Evolutionary conservation across 306 rosid genomes (phyloP).

Genomic region (Prunus fruticosa): DNA sequence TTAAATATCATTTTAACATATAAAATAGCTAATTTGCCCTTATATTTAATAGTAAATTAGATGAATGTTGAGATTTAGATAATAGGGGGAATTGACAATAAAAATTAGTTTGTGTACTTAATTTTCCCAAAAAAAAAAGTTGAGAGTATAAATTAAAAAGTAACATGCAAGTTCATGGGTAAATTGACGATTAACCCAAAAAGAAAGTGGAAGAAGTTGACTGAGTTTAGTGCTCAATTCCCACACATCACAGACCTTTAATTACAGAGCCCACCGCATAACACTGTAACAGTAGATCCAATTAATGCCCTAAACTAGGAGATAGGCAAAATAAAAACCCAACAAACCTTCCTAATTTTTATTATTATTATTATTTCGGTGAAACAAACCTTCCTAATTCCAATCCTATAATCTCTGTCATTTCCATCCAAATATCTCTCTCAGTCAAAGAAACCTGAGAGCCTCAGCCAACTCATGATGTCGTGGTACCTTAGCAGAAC

Average conservation of each 20-base stretch:
- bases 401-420: not conserved
- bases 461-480: not conserved
- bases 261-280: not conserved
- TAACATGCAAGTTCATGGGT: too few relatives aligned
- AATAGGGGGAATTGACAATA: too few relatives aligned
- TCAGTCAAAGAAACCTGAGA: not conserved
- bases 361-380: too few relatives aligned
- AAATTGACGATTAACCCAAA: too few relatives aligned
- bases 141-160: too few relatives aligned
- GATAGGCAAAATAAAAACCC: not conserved
- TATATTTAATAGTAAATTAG: too few relatives aligned
- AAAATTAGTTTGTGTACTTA: too few relatives aligned
- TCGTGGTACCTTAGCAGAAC: conserved; percentile 10
- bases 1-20: too few relatives aligned
- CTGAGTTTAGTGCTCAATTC: not conserved
- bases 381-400: not conserved
- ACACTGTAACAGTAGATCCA: not conserved
- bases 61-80: too few relatives aligned
- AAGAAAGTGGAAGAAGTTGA: not conserved
- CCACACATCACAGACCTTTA: not conserved
- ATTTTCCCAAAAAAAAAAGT: too few relatives aligned
- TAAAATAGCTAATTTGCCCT: too few relatives aligned
- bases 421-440: not conserved
- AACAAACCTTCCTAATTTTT: not conserved
- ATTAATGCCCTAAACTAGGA: not conserved